Conservation (phyloP, 257 asterid species). For the Ilex aquifolium region DNA sequence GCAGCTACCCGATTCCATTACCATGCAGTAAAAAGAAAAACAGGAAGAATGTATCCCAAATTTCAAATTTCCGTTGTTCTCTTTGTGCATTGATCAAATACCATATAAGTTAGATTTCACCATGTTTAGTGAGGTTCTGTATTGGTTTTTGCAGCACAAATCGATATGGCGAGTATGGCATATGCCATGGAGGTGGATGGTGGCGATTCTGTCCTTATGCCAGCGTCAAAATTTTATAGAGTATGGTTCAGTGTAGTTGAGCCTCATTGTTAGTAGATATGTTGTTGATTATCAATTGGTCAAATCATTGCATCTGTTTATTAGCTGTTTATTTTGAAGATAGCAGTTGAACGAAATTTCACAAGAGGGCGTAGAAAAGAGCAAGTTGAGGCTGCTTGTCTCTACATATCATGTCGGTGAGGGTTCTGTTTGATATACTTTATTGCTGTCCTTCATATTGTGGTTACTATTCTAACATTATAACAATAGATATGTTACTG, state of each 20-base stretch:
- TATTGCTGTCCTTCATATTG: too few species aligned
- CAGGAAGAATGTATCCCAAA: too few species aligned
- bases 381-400: conserved; percentile 82
- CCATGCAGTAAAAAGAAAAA: too few species aligned
- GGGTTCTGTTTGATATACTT: conserved; percentile 12
- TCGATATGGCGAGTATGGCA: conserved; percentile 35
- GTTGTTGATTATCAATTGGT: conserved; percentile 5
- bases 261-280: conserved; percentile 6
- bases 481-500: too few species aligned
- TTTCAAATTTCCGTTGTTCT: too few species aligned
- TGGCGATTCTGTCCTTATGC: conserved; percentile 47
- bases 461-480: too few species aligned
- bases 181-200: conserved; percentile 56
- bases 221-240: conserved; percentile 40
- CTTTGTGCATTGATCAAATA: too few species aligned
- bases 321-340: conserved; percentile 30
- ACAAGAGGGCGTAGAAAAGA: conserved; percentile 91
- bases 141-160: conserved; percentile 37
- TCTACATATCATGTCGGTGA: conserved; percentile 76
- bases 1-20: too few species aligned
- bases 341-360: conserved; percentile 62
- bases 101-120: too few species aligned
- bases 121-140: too few species aligned
- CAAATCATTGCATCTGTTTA: neutral
- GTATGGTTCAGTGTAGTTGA: conserved; percentile 25